phyloP scores from a whole-genome alignment of 176 grass and related monocot species.

The Thinopyrum elongatum region DNA sequence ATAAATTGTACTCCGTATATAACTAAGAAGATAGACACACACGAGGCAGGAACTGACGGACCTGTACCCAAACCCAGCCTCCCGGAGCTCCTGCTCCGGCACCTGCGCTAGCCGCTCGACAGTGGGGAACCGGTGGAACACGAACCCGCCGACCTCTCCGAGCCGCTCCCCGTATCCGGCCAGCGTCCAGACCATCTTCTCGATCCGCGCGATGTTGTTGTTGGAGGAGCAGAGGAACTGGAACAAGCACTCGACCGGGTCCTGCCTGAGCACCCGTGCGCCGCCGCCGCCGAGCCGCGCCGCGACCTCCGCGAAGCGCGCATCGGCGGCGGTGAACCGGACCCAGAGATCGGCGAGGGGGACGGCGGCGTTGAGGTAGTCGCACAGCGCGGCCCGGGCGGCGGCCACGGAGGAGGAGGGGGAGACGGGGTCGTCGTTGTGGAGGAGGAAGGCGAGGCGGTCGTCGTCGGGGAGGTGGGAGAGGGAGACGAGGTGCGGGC shows the following conservation, averaged over 20 bases:
- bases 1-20: not conserved
- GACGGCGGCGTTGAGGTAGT: conserved; percentile 73
- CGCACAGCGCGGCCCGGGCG: conserved; percentile 46
- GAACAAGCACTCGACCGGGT: conserved; percentile 86
- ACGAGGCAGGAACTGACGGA: conserved; percentile 43
- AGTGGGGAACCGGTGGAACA: conserved; percentile 77
- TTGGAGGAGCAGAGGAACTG: conserved; percentile 99
- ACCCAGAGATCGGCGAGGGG: conserved; percentile 80
- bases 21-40: not conserved
- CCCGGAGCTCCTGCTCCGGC: conserved; percentile 81
- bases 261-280: conserved; percentile 77
- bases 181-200: conserved; percentile 90
- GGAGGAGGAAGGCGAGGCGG: conserved; percentile 61
- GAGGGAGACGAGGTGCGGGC: conserved; percentile 78
- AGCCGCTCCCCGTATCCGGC: conserved; percentile 65
- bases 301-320: conserved; percentile 66
- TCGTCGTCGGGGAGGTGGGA: conserved; percentile 49
- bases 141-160: conserved; percentile 64
- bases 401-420: conserved; percentile 1
- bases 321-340: conserved; percentile 54
- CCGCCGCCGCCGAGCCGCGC: conserved; percentile 50
- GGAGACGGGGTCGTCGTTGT: not conserved
- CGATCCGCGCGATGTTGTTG: conserved; percentile 89
- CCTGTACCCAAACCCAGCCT: conserved; percentile 90
- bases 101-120: conserved; percentile 60